phyloP scores from a whole-genome alignment of 139 green algal species.

The Coelastrella sp. region DNA sequence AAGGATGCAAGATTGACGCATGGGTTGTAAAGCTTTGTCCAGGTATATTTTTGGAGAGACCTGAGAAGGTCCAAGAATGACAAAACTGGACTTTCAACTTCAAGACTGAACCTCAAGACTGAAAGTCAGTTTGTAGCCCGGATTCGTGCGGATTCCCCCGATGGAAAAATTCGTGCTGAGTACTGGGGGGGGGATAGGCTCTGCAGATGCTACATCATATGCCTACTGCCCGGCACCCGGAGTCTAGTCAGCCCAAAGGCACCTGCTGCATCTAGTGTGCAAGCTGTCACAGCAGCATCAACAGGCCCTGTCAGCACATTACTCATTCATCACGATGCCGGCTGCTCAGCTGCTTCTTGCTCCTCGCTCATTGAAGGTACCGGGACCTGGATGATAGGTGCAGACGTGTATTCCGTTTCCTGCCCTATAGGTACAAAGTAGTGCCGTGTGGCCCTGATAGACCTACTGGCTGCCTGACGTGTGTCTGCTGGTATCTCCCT shows the following conservation, averaged over 20 bases:
- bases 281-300: too few species aligned
- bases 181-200: too few species aligned
- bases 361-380: not conserved
- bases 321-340: too few species aligned
- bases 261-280: too few species aligned
- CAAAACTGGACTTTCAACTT: not conserved
- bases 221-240: too few species aligned
- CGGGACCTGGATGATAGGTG: not conserved
- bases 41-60: not conserved
- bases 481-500: slow-evolving; percentile 32
- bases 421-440: slow-evolving; percentile 49
- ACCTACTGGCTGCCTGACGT: not conserved
- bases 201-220: too few species aligned
- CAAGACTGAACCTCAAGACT: not conserved
- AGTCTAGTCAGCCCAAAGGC: too few species aligned
- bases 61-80: not conserved
- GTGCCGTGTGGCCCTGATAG: slow-evolving; percentile 14
- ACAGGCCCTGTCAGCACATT: too few species aligned
- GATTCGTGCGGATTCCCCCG: not conserved
- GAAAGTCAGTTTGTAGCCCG: not conserved
- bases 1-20: not conserved
- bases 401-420: slow-evolving; percentile 14
- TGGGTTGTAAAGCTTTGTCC: not conserved
- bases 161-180: not conserved
- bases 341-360: not conserved